Evolutionary conservation across 495 filamentous ascomycete genomes (phyloP).

Genomic region (Delitschia confertaspora): DNA sequence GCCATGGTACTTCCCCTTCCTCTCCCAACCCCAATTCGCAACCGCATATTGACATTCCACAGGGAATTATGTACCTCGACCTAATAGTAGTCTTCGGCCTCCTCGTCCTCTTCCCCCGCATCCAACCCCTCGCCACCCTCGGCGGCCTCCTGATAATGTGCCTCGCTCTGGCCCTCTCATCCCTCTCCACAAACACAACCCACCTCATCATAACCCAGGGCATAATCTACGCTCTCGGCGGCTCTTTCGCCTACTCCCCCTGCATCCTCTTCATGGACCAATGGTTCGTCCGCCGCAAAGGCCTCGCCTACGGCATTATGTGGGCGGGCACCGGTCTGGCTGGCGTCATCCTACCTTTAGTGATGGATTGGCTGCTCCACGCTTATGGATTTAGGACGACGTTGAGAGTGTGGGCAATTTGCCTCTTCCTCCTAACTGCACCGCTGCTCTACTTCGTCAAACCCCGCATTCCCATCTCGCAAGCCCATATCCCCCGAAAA

Average conservation of each 20-base stretch:
- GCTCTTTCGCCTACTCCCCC: slow-evolving; percentile 41
- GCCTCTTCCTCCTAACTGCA: slow-evolving; percentile 36
- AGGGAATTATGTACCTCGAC: slow-evolving; percentile 43
- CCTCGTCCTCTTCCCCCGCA: slow-evolving; percentile 25
- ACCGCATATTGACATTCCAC: slow-evolving; percentile 2
- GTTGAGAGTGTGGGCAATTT: slow-evolving; percentile 42
- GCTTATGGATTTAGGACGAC: slow-evolving; percentile 49
- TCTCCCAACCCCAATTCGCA: too few species aligned
- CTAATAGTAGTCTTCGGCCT: slow-evolving; percentile 36
- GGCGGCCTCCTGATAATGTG: slow-evolving; percentile 32
- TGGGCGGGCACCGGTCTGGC: slow-evolving; percentile 43
- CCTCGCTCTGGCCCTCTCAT: slow-evolving; percentile 34
- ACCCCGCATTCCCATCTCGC: slow-evolving; percentile 27
- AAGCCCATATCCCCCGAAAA: slow-evolving; percentile 10
- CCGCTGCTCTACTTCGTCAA: slow-evolving; percentile 46
- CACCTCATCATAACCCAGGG: slow-evolving; percentile 48
- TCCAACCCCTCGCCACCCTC: slow-evolving; percentile 36
- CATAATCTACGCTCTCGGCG: slow-evolving; percentile 44
- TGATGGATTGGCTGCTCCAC: slow-evolving; percentile 39
- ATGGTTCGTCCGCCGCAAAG: slow-evolving; percentile 47
- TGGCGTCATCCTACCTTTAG: slow-evolving; percentile 35
- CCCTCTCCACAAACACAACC: slow-evolving; percentile 38
- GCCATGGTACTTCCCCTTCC: slow-evolving; percentile 39
- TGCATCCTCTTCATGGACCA: slow-evolving; percentile 47
- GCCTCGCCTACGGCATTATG: slow-evolving; percentile 50